These are phyloP conservation scores for Amanita muscaria DNA, from an alignment of 768 basidiomycete species.

Conservation along the genomic window DNA sequence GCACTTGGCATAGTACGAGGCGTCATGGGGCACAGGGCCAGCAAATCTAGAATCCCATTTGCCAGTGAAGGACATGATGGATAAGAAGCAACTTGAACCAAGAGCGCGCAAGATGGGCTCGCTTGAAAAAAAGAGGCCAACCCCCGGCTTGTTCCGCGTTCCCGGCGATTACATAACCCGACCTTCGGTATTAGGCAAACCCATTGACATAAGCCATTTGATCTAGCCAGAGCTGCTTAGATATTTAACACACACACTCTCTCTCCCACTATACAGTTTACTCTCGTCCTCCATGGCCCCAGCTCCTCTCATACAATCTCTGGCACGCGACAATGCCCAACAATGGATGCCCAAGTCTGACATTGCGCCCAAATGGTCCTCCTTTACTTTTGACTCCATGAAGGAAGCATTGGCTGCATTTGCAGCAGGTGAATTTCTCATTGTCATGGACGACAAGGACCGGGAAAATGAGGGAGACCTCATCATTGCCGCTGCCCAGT, in stretches of 20 bases:
- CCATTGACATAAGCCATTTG: too few relatives aligned
- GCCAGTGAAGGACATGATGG: constrained; percentile 34
- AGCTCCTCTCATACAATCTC: constrained; percentile 14
- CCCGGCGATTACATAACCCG: constrained; percentile 28
- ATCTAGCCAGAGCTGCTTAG: too few relatives aligned
- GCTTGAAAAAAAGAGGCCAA: constrained; percentile 19
- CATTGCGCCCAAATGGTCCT: constrained; percentile 22
- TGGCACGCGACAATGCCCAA: constrained; percentile 2
- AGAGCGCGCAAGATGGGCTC: constrained; percentile 6
- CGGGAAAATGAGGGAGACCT: constrained; percentile 98
- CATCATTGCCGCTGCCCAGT: constrained; percentile 75
- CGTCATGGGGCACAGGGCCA: constrained; percentile 71
- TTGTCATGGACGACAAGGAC: constrained; percentile 95
- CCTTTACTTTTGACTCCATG: constrained; percentile 71
- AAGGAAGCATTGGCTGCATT: constrained; percentile 75
- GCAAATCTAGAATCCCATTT: constrained; percentile 75
- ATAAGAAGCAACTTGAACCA: constrained; percentile 15
- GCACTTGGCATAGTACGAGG: constrained; percentile 73
- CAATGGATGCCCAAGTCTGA: constrained; percentile 30
- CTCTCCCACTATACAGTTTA: too few relatives aligned
- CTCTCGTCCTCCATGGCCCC: constrained; percentile 20
- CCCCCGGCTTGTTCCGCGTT: constrained; percentile 30
- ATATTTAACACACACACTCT: too few relatives aligned
- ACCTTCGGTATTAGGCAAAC: too few relatives aligned
- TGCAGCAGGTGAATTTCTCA: constrained; percentile 76